A percentile compares a stretch with the other conserved stretches of the same genome.
Evolutionary conservation across 1,139 yeast species (phyloP).

Genomic region (Candida freyschussii): DNA sequence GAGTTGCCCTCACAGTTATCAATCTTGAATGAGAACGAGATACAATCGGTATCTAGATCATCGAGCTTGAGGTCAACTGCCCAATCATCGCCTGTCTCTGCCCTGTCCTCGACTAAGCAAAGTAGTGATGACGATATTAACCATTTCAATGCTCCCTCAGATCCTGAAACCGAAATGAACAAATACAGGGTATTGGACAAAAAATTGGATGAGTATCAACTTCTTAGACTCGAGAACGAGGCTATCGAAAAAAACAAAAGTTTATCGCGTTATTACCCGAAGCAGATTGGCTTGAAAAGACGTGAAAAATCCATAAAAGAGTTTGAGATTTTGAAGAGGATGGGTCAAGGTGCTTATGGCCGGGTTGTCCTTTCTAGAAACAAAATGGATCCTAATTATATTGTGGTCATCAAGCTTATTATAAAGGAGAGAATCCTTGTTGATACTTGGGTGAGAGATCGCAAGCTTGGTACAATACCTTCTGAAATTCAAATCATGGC

Average conservation of each 20-base stretch:
- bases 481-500: conserved; percentile 93
- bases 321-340: conserved; percentile 62
- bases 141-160: conserved; percentile 5
- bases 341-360: conserved; percentile 98
- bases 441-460: conserved; percentile 95
- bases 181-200: conserved; percentile 17
- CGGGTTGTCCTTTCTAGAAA: conserved; percentile 80
- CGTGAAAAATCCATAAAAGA: conserved; percentile 67
- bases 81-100: conserved; percentile 16
- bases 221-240: conserved; percentile 42
- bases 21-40: conserved; percentile 31
- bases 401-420: conserved; percentile 80
- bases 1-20: conserved; percentile 33
- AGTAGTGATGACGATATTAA: conserved; percentile 4
- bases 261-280: conserved; percentile 47
- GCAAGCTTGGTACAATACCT: conserved; percentile 87
- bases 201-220: conserved; percentile 35
- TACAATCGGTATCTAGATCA: conserved; percentile 28
- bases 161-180: conserved; percentile 2
- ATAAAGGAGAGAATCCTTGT: conserved; percentile 89
- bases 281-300: conserved; percentile 52
- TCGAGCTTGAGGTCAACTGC: conserved; percentile 20
- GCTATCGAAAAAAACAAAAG: conserved; percentile 34
- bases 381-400: conserved; percentile 54
- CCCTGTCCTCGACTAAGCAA: conserved; percentile 8